Conservation (phyloP, 1,284 basidiomycete species). For the Rugosomyces carneus region DNA sequence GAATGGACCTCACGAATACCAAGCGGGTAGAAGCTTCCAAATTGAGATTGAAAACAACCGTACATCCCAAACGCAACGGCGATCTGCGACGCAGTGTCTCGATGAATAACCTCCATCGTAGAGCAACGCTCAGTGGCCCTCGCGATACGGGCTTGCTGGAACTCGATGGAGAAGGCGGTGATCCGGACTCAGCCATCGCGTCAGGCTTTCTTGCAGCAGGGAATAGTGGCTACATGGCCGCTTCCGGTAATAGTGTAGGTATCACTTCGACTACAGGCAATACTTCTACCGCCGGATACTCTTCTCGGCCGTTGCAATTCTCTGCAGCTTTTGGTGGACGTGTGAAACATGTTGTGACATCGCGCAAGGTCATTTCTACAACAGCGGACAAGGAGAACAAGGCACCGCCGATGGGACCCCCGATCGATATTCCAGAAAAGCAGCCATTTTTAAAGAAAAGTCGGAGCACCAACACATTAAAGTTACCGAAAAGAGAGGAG, state of each 20-base stretch:
- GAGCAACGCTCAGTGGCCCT: conserved; percentile 29
- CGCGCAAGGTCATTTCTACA: conserved; percentile 40
- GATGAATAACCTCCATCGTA: conserved; percentile 67
- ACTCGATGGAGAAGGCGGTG: conserved; percentile 44
- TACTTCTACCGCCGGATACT: conserved; percentile 66
- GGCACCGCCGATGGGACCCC: conserved; percentile 58
- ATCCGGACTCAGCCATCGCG: conserved; percentile 51
- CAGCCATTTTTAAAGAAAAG: conserved; percentile 58
- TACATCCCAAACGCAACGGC: conserved; percentile 35
- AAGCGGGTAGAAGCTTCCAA: conserved; percentile 34
- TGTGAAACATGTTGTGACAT: conserved; percentile 60
- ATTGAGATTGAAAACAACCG: conserved; percentile 37
- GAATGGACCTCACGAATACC: conserved; percentile 33
- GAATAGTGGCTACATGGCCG: conserved; percentile 62
- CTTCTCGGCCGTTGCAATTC: conserved; percentile 38
- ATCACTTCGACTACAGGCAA: conserved; percentile 87
- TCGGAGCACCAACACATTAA: conserved; percentile 71
- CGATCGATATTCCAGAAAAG: conserved; percentile 49
- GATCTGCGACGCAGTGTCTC: conserved; percentile 75
- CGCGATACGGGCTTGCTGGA: conserved; percentile 34
- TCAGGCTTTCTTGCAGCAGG: conserved; percentile 64
- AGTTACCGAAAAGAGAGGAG: conserved; percentile 73
- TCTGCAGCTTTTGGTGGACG: conserved; percentile 50
- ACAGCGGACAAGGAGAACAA: conserved; percentile 26
- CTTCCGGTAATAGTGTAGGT: conserved; percentile 91